Evolutionary conservation across 495 filamentous ascomycete species (phyloP), one percentile per base, ranked within the genome.

Genomic region (Pseudevernia furfuracea): DNA sequence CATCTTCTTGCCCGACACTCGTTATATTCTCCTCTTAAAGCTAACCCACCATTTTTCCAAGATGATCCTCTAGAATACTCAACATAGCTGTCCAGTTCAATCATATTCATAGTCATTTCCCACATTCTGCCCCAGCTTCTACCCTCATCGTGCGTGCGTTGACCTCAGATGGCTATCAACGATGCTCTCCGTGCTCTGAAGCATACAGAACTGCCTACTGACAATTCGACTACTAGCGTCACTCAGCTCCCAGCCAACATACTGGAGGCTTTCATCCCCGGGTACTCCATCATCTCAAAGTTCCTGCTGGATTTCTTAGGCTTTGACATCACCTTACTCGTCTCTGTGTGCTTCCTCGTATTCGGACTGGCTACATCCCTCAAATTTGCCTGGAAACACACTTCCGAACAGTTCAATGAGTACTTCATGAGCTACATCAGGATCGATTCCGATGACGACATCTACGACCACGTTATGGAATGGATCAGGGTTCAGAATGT

Each of bases 221-320:
- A 58, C 57, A 69, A 66, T 56, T 56, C 63, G 25, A 77, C 74
- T 65, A 62, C 67, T 34, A 68, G 48, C 46, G 71, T 73, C 48
- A 69, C 69, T 17, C 68, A 63, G 17, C 52, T 71, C 44, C 66
- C 71, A 4, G 69, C 72, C 5, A 70, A 71, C n/a, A 76, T 91
- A n/a, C 78, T 92, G 21, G 88, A 92, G 65, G 78, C 82, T 34
- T 80, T 92, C 71, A 84, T 92, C 62, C 89, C 89, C 0, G 89
- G 89, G 21, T 91, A 89, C 72, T 80, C 84, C 1, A 71, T 88
- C 66, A 76, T 89, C 59, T 85, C 86, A 0, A 74, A 80, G 3
- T 79, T 85, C 32, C 67, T 89, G 9, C 73, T 82, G 10, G 82
- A 82, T 34, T 81, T 84, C 61, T 74, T 89, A 3, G 79, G 85